phyloP scores from a whole-genome alignment of 1,284 basidiomycete species.

The Stereum hirsutum region DNA sequence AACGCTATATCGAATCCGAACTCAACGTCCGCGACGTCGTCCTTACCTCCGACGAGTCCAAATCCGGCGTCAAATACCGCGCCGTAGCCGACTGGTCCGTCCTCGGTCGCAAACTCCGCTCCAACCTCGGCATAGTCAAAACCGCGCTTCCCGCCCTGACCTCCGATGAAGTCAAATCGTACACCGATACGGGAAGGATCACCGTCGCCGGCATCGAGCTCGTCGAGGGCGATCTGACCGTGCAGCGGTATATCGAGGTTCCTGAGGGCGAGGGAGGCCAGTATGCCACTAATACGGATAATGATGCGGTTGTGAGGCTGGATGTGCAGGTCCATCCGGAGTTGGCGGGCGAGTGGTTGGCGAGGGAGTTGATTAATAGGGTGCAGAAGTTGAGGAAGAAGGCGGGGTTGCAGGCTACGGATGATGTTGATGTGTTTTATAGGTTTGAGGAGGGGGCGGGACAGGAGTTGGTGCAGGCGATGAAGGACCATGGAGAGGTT shows the following conservation, averaged over 20 bases:
- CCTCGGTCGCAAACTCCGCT: conserved; percentile 90
- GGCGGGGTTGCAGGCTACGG: conserved; percentile 89
- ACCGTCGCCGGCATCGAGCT: conserved; percentile 88
- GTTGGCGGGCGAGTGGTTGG: conserved; percentile 81
- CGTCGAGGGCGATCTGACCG: conserved; percentile 82
- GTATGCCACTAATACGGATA: conserved; percentile 86
- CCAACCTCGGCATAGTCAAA: conserved; percentile 88
- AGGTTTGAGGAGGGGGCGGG: conserved; percentile 67
- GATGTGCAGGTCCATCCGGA: conserved; percentile 86
- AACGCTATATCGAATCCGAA: conserved; percentile 90
- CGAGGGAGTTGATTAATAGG: conserved; percentile 88
- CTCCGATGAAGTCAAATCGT: conserved; percentile 81
- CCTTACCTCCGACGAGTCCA: conserved; percentile 83
- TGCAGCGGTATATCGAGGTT: conserved; percentile 87
- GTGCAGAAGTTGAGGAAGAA: conserved; percentile 96
- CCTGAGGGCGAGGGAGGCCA: conserved; percentile 48
- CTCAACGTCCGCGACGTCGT: conserved; percentile 90
- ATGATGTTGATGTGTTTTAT: conserved; percentile 91
- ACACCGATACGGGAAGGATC: conserved; percentile 71
- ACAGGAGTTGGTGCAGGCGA: conserved; percentile 61
- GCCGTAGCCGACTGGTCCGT: conserved; percentile 95
- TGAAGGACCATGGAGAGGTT: conserved; percentile 61
- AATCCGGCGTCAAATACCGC: conserved; percentile 86
- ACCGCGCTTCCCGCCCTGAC: conserved; percentile 76
- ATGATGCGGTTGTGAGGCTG: conserved; percentile 89